Conservation (phyloP, 352 stramenopile genomes). For the Pythium pyrilobum region DNA sequence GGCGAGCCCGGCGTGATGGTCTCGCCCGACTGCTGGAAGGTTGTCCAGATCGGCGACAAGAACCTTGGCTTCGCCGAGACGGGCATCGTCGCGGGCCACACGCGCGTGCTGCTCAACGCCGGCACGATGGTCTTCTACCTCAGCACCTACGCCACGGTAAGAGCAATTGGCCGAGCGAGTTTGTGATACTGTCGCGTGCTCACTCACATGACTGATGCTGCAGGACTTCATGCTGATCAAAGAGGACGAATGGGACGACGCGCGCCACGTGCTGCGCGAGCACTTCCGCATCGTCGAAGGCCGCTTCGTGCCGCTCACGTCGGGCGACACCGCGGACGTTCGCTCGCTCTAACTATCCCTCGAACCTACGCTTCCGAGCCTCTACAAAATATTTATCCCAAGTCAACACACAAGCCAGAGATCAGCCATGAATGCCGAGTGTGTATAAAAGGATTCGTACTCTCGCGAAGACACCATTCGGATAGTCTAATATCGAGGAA, state of each 20-base stretch:
- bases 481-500: no score
- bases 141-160: constrained; percentile 62
- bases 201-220: not conserved
- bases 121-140: constrained; percentile 66
- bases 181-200: not conserved
- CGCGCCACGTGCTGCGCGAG: constrained; percentile 35
- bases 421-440: no score
- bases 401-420: not conserved
- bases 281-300: constrained; percentile 44
- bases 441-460: no score
- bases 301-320: constrained; percentile 29
- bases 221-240: constrained; percentile 71
- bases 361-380: no score
- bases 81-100: constrained; percentile 61
- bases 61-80: constrained; percentile 56
- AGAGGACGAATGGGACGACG: constrained; percentile 59
- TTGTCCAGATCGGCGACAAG: constrained; percentile 58
- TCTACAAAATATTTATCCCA: constrained; percentile 19
- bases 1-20: constrained; percentile 49
- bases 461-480: no score
- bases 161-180: not conserved
- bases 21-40: constrained; percentile 55
- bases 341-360: not conserved
- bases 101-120: constrained; percentile 45
- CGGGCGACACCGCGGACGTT: not conserved